phyloP scores from a whole-genome alignment of 1,139 yeast species.

The Maudiozyma humilis region DNA sequence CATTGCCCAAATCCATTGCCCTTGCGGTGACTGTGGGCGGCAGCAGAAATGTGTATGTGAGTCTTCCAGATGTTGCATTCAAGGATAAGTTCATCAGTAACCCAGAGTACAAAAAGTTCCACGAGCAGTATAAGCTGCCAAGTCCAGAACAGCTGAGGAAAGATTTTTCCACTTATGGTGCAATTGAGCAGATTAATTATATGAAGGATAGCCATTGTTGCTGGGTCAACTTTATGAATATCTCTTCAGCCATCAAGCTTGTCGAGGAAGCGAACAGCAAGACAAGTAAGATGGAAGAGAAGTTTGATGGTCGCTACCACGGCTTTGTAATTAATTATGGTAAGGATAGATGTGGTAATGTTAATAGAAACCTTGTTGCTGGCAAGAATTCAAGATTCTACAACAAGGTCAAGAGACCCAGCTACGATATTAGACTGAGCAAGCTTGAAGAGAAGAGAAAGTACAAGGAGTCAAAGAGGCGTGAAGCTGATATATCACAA shows the following conservation, averaged over 20 bases:
- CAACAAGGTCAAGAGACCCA: slow-evolving; percentile 39
- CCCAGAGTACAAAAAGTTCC: slow-evolving; percentile 25
- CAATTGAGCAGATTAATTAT: slow-evolving; percentile 72
- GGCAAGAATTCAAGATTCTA: slow-evolving; percentile 26
- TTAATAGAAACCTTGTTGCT: slow-evolving; percentile 32
- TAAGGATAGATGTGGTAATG: slow-evolving; percentile 77
- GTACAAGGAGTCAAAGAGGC: slow-evolving; percentile 16
- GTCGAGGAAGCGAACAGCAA: slow-evolving; percentile 49
- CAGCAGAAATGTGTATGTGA: slow-evolving; percentile 71
- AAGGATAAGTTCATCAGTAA: slow-evolving; percentile 30
- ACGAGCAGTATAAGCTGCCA: slow-evolving; percentile 29
- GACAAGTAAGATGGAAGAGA: slow-evolving; percentile 30
- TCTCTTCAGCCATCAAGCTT: slow-evolving; percentile 66
- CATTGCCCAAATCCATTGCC: slow-evolving; percentile 62
- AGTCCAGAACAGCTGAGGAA: slow-evolving; percentile 49
- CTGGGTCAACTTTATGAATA: slow-evolving; percentile 69
- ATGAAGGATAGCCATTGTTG: slow-evolving; percentile 72
- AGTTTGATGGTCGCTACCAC: slow-evolving; percentile 43
- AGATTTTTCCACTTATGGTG: slow-evolving; percentile 67
- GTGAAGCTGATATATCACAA: slow-evolving; percentile 6
- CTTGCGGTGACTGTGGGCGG: slow-evolving; percentile 79
- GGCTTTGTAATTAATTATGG: slow-evolving; percentile 64
- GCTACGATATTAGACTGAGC: slow-evolving; percentile 20
- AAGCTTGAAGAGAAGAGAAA: slow-evolving; percentile 27
- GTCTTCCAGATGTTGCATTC: slow-evolving; percentile 41